Conservation (phyloP, 768 basidiomycete species). For the Tylopilus balloui region DNA sequence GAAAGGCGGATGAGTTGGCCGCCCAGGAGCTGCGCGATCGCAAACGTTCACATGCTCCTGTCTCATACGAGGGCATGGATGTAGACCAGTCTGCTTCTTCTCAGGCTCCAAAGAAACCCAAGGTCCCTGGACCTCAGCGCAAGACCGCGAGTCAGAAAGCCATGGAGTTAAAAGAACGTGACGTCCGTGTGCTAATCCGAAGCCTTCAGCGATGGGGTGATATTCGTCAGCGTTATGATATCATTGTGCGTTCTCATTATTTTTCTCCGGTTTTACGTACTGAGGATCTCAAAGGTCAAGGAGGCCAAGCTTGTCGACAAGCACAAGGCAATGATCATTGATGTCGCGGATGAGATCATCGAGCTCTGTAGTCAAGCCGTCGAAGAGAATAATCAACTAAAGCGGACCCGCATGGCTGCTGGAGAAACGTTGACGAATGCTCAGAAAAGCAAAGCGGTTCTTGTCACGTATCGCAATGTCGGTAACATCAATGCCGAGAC, state of each 20-base stretch:
- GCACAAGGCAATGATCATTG: slow-evolving; percentile 87
- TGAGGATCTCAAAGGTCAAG: slow-evolving; percentile 51
- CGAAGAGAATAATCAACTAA: slow-evolving; percentile 76
- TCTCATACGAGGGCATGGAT: slow-evolving; percentile 94
- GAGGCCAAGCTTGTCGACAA: slow-evolving; percentile 92
- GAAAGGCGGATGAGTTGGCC: slow-evolving; percentile 65
- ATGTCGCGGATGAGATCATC: slow-evolving; percentile 90
- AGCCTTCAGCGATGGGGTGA: slow-evolving; percentile 98
- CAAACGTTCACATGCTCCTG: slow-evolving; percentile 81
- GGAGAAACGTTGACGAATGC: slow-evolving; percentile 90
- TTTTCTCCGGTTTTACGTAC: not conserved
- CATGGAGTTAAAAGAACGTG: slow-evolving; percentile 95
- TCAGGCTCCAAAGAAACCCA: slow-evolving; percentile 69
- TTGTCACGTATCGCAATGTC: slow-evolving; percentile 86
- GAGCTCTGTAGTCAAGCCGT: slow-evolving; percentile 80
- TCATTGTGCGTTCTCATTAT: slow-evolving; percentile 63
- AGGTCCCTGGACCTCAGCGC: slow-evolving; percentile 63
- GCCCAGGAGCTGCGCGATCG: slow-evolving; percentile 66
- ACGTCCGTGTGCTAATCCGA: slow-evolving; percentile 90
- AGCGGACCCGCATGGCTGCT: slow-evolving; percentile 66
- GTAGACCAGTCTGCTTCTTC: slow-evolving; percentile 66
- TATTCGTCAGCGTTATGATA: slow-evolving; percentile 88
- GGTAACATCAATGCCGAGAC: slow-evolving; percentile 98
- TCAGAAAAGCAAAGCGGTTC: slow-evolving; percentile 95
- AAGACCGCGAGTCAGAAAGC: slow-evolving; percentile 93